phyloP scores from a whole-genome alignment of 2,329 filamentous ascomycete species.

The Capronia americana region DNA sequence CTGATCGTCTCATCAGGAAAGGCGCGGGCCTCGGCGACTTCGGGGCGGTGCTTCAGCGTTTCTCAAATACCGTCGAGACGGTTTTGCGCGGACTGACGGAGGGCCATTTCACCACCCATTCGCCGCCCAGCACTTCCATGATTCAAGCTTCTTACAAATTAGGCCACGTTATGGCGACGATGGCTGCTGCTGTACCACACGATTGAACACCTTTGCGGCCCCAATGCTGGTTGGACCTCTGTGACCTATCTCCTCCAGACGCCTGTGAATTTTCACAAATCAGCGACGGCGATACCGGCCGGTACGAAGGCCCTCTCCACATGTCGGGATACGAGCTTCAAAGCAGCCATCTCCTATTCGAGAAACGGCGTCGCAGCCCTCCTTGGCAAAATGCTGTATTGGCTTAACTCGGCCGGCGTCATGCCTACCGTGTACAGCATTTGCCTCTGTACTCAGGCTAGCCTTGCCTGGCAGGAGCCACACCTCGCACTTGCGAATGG shows the following conservation, averaged over 20 bases:
- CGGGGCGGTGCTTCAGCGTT: not conserved
- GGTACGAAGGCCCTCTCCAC: not conserved
- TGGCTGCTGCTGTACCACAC: too few species aligned
- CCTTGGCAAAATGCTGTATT: not conserved
- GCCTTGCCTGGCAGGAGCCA: not conserved
- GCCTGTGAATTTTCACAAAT: not conserved
- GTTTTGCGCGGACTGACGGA: not conserved
- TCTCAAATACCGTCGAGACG: constrained; percentile 1
- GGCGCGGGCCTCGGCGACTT: not conserved
- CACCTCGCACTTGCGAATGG: not conserved
- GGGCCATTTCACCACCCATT: not conserved
- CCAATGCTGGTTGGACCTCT: not conserved
- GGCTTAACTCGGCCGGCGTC: too few species aligned
- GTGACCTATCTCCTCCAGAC: not conserved
- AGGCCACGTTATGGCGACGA: not conserved
- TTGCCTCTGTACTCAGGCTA: not conserved
- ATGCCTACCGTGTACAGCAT: too few species aligned
- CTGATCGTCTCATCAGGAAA: constrained; percentile 14
- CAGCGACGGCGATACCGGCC: not conserved
- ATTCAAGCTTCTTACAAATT: constrained; percentile 17
- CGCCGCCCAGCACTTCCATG: too few species aligned
- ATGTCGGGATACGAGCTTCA: not conserved
- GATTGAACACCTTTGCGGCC: not conserved
- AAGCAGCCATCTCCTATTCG: not conserved
- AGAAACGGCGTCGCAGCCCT: not conserved